Base-by-base conservation (phyloP, 768 basidiomycete species). In the Amanita pallidorosea region DNA sequence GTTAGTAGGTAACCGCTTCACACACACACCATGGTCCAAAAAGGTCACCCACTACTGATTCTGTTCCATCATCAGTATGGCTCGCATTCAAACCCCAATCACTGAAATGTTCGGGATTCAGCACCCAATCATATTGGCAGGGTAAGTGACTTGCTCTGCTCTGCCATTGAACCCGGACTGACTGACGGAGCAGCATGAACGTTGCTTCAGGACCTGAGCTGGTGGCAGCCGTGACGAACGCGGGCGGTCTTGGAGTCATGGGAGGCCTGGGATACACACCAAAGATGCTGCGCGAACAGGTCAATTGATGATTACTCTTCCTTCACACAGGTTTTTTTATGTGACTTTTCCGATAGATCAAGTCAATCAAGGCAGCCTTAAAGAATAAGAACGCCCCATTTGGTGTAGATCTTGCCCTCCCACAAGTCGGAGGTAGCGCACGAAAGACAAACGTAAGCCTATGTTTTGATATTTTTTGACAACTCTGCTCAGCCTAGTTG, bases 181-280 rank as follows among this genome's bases (percentile, higher is more conserved):
- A 46, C 22, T 20, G 13, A 31, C 25, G 5, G 31, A 7, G 20
- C 53, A 90, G 69, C 23, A 71, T 70, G 71, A 67, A 71, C 53
- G 66, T 69, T 11, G 68, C 66, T 54, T 74, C 75, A 51, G 75
- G 75, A 5, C 74, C 92, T 15, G 90, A 93, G 64, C 79, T 94
- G 22, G 92, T 91, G 15, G 93, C 92, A 36, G 92, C 89, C 35
- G 92, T 95, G 52, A 90, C 89, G 40, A 96, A 95, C 60, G 93
- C 91, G 23, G 92, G 93, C 44, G 93, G 93, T 47, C 58, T 96
- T 38, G 93, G 93, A 55, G 90, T 95, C 47, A 90, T 97, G 54
- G 93, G 93, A 34, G 93, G 93, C 49, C 73, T 86, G 29, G 88
- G 88, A 0, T 92, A 85, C 62, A 89, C 90, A 2, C 87, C 87